Evolutionary conservation across 2,329 filamentous ascomycete species (phyloP).

Genomic region (Saccharata proteae): DNA sequence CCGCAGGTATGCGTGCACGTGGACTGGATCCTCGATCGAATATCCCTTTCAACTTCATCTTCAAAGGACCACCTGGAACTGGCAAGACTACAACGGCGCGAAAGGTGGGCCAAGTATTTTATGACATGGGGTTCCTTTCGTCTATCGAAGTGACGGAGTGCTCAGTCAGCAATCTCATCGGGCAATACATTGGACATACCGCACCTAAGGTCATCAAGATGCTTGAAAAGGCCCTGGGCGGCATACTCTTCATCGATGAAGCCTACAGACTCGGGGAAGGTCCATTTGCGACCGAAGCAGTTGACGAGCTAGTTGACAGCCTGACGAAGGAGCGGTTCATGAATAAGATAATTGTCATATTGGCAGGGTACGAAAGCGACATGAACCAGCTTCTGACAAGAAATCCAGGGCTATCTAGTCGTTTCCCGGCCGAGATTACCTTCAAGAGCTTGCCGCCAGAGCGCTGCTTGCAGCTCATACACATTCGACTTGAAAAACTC

Average conservation of each 20-base stretch:
- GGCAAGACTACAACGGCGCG: conserved; percentile 62
- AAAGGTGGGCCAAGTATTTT: conserved; percentile 66
- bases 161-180: conserved; percentile 58
- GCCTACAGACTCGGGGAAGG: conserved; percentile 53
- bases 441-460: conserved; percentile 34
- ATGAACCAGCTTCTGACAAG: conserved; percentile 50
- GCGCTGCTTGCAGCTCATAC: conserved; percentile 28
- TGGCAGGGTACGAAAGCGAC: conserved; percentile 56
- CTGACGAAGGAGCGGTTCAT: conserved; percentile 46
- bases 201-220: conserved; percentile 51
- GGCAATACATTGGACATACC: conserved; percentile 56
- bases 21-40: conserved; percentile 44
- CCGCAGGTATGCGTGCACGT: conserved; percentile 37
- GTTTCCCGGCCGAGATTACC: conserved; percentile 50
- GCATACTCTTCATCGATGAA: conserved; percentile 60
- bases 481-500: conserved; percentile 18
- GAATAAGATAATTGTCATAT: conserved; percentile 51
- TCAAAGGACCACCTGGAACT: conserved; percentile 53
- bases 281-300: conserved; percentile 43
- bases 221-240: conserved; percentile 51
- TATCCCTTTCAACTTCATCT: conserved; percentile 57
- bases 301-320: conserved; percentile 40
- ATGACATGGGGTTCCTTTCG: conserved; percentile 58
- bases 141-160: conserved; percentile 49
- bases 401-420: conserved; percentile 52